phyloP scores from a whole-genome alignment of 2,329 filamentous ascomycete genomes.

The Raffaelea deltoideospora region DNA sequence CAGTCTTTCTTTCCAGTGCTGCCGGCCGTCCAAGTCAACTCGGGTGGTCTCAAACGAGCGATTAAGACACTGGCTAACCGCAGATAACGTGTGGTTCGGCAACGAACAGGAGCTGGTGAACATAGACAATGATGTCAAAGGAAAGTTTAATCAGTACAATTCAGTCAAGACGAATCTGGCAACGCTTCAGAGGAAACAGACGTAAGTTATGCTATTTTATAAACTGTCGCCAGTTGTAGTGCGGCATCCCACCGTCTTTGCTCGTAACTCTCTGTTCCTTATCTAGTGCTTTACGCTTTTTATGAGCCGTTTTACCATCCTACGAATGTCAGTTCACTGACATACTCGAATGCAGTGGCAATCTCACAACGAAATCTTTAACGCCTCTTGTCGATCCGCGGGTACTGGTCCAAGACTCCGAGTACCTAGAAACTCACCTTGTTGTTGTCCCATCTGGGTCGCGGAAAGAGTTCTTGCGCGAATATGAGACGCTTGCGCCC shows the following conservation, averaged over 20 bases:
- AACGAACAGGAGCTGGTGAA: constrained; percentile 62
- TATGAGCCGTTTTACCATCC: not conserved
- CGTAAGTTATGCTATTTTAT: no score
- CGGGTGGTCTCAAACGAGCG: not conserved
- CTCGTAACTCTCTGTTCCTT: constrained; percentile 4
- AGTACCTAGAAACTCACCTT: constrained; percentile 93
- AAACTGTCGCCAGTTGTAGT: no score
- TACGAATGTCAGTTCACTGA: not conserved
- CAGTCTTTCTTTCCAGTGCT: not conserved
- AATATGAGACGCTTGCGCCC: constrained; percentile 73
- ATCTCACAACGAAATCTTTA: constrained; percentile 85
- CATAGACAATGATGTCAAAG: constrained; percentile 91
- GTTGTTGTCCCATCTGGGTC: constrained; percentile 69
- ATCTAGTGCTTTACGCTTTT: not conserved
- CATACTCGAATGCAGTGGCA: constrained; percentile 68
- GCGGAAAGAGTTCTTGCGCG: constrained; percentile 77
- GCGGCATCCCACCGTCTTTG: not conserved
- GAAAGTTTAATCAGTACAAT: constrained; percentile 91
- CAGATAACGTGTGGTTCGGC: not conserved
- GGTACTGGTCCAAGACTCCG: constrained; percentile 72
- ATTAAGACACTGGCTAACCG: not conserved
- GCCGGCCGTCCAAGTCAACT: not conserved
- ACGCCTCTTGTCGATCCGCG: constrained; percentile 73
- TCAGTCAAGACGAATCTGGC: constrained; percentile 73
- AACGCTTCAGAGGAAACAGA: constrained; percentile 72